Evolutionary conservation across 202 grass and related monocot species (phyloP).

Genomic region (Panicum virgatum): DNA sequence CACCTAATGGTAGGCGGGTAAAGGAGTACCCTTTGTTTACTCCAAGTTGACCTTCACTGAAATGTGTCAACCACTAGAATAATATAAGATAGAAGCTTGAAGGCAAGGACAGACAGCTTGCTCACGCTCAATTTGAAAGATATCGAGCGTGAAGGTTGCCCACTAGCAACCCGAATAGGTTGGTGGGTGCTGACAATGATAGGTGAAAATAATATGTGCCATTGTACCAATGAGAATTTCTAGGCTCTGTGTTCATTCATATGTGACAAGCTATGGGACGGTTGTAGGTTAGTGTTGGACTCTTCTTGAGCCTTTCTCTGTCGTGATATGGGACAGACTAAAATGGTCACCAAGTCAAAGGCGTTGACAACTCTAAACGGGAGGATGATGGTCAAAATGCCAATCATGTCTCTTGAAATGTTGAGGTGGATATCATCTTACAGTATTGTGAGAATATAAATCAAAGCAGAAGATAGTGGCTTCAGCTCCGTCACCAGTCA

Average conservation of each 20-base stretch:
- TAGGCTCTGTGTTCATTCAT: conserved; percentile 26
- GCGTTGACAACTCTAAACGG: conserved; percentile 2
- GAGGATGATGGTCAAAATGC: conserved; percentile 34
- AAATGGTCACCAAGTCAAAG: conserved; percentile 46
- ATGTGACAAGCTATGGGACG: conserved; percentile 27
- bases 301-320: conserved; percentile 35
- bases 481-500: conserved; percentile 17
- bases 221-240: conserved; percentile 30
- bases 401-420: conserved; percentile 34
- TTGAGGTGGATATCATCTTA: conserved; percentile 8
- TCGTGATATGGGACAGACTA: conserved; percentile 11
- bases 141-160: conserved; percentile 50
- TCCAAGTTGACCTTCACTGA: conserved; percentile 50
- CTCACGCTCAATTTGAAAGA: conserved; percentile 41
- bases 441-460: conserved; percentile 19
- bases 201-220: conserved; percentile 42
- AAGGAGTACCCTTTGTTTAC: conserved; percentile 36
- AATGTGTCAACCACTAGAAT: conserved; percentile 70
- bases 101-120: conserved; percentile 47
- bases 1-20: conserved; percentile 40
- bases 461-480: conserved; percentile 28
- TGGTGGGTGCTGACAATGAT: conserved; percentile 48
- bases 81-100: conserved; percentile 45
- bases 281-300: conserved; percentile 37
- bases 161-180: conserved; percentile 44